Base-by-base conservation (phyloP, 768 basidiomycete genomes). In the Mycena crocata region DNA sequence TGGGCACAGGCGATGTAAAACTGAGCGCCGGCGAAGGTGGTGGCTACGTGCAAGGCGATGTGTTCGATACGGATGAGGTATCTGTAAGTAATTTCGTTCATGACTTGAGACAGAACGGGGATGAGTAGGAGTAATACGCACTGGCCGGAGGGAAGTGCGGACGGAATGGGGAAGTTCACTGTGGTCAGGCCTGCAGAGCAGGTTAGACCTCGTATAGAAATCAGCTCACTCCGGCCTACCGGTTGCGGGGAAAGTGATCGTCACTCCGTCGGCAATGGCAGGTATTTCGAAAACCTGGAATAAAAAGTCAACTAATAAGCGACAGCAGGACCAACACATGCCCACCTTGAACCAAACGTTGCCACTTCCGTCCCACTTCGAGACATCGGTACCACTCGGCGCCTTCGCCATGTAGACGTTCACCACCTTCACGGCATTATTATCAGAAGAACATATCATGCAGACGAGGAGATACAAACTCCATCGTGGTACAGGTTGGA, bases 201-300 rank as follows among this genome's bases (percentile, higher is more conserved):
- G 0, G 10, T 50, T 21, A 58, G 8, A 17, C 34, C 10, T 34
- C n/a, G 23, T n/a, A 12, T 35, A 30, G 2, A 39, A 5, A 8
- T 23, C 10, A 31, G n/a, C 5, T 45, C 0, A 8, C 32, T 46
- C 14, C 12, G 17, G 48, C 57, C 15, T 8, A 66, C 65, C 44
- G 2, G n/a, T 24, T 13, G 67, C 44, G 9, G 78, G 80, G 67
- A 71, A 81, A 30, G 69, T 71, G 64, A 80, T 80, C n/a, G 71
- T 73, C 17, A 42, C 76, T 46, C 78, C 78, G 72, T 80, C 67
- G 13, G 79, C 77, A 34, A 74, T 67, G 1, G 79, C 76, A 21
- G 71, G 57, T 63, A 79, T 76, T 68, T 81, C 50, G 70, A 74
- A 75, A 35, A 79, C 72, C 77, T 79, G 46, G 13, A 10, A 2